These are phyloP conservation scores for Phytopythium ostracodes DNA, from an alignment of 352 stramenopile genomes.

Conservation along the genomic window DNA sequence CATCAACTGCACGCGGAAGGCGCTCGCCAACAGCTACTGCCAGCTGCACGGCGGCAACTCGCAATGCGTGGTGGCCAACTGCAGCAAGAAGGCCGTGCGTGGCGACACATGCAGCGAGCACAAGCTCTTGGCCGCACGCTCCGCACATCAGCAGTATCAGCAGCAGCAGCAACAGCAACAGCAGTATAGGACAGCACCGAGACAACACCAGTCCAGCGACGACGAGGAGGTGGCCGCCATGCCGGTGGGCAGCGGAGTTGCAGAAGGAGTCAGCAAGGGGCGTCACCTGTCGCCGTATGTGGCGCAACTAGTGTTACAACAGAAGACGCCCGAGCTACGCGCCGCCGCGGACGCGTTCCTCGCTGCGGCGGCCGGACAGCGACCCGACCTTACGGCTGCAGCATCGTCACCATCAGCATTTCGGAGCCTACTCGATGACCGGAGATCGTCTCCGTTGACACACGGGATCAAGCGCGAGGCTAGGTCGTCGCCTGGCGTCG, in stretches of 20 bases:
- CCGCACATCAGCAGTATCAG: conserved; percentile 3
- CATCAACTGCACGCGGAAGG: conserved; percentile 39
- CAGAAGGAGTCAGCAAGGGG: neutral
- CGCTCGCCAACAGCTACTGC: conserved; percentile 46
- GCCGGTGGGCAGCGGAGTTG: neutral
- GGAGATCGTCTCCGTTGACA: neutral
- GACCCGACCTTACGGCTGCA: neutral
- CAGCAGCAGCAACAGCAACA: neutral
- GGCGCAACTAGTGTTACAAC: neutral
- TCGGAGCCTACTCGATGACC: neutral
- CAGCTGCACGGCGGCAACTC: conserved; percentile 40
- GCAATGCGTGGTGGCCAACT: conserved; percentile 20
- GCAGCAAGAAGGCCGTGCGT: conserved; percentile 32
- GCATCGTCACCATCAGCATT: neutral
- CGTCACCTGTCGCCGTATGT: neutral
- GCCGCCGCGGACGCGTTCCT: conserved; percentile 1
- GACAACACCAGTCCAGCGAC: conserved; percentile 2
- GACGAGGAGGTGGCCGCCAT: neutral
- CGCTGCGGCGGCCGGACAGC: neutral
- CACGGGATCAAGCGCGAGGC: neutral
- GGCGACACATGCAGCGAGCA: conserved; percentile 36
- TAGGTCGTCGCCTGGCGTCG: neutral
- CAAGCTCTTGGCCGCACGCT: conserved; percentile 9
- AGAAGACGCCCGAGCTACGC: conserved; percentile 6
- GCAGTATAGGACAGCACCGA: neutral